Conservation (phyloP, 768 basidiomycete species). For the Rhizopogon salebrosus region DNA sequence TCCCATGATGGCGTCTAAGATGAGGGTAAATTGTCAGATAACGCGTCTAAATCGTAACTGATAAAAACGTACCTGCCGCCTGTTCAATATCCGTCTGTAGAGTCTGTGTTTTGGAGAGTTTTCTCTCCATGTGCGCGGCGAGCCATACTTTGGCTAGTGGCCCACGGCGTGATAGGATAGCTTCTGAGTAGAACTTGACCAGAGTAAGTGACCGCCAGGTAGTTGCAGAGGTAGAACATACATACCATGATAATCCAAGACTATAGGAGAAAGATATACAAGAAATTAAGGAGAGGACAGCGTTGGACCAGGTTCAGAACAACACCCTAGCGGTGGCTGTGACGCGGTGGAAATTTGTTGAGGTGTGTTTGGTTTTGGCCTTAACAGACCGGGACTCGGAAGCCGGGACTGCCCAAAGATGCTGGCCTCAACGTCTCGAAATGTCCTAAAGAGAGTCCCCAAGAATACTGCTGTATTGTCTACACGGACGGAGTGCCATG, state of each 20-base stretch:
- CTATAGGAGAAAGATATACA: slow-evolving; percentile 15
- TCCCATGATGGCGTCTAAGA: slow-evolving; percentile 82
- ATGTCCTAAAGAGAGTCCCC: slow-evolving; percentile 10
- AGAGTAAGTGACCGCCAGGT: not conserved
- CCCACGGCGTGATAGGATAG: slow-evolving; percentile 89
- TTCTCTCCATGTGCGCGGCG: slow-evolving; percentile 97
- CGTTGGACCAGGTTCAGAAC: slow-evolving; percentile 1
- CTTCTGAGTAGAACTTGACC: slow-evolving; percentile 83
- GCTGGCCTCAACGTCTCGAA: slow-evolving; percentile 19
- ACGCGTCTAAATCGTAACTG: not conserved
- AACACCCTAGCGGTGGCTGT: slow-evolving; percentile 19
- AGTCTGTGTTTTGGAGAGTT: slow-evolving; percentile 93
- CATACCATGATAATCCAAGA: slow-evolving; percentile 23
- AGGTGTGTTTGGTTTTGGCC: slow-evolving; percentile 6
- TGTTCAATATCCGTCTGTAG: slow-evolving; percentile 93
- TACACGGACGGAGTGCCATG: not conserved
- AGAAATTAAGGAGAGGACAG: slow-evolving; percentile 5
- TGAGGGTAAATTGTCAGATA: not conserved
- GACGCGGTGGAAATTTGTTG: slow-evolving; percentile 2
- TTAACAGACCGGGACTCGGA: not conserved
- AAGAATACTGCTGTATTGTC: not conserved
- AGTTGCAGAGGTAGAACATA: not conserved
- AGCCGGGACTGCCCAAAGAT: slow-evolving; percentile 7
- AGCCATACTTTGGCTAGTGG: slow-evolving; percentile 98
- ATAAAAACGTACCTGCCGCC: slow-evolving; percentile 66